Evolutionary conservation across 1,284 basidiomycete species (phyloP), one percentile per base, ranked within the genome.

Genomic region (Moesziomyces globuligerus): DNA sequence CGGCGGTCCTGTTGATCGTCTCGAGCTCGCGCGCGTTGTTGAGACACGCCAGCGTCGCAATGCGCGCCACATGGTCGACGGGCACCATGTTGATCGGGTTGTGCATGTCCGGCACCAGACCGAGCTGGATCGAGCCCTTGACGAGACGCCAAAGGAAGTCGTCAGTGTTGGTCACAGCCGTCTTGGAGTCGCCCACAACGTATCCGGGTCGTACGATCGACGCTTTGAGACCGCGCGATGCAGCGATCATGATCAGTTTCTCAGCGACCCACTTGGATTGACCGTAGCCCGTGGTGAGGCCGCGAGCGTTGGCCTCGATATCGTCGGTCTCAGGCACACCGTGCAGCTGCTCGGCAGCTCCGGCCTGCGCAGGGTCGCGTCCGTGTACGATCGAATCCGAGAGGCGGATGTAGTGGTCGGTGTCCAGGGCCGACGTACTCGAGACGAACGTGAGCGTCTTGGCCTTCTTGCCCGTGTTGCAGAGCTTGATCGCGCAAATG

Each of bases 201-300:
- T 99, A 99, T 7, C 94, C 93, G 0, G 96, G 94, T 25, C 96
- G 89, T 1, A 99, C 85, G 67, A 98, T 93, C 73, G 91, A 89
- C 3, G 93, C 93, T n/a, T 86, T 85, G 62, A 98, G 84, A 0
- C 96, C 96, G 42, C 93, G 87, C 74, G 87, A 88, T 4, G 91
- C 92, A 11, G 94, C 94, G 77, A 94, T 93, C 81, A 94, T 91
- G 39, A 98, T 85, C 13, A 99, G 84, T 83, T 93, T 94, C 84
- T 98, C 96, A 0, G 93, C 91, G 0, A 98, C 96, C 95, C 95
- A 98, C 85, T 99, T 99, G 53, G 89, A 91, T 85, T 98, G 95
- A 5, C 95, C 94, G 83, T 99, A 99, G 0, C 96, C 96, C 0
- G 91, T 92, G 81, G 91, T 91, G 52, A 98, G 86, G 1, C 88